A percentile compares a stretch with the other conserved stretches of the same genome.
Conservation (phyloP, 345 rosid genomes). For the Turnera subulata region DNA sequence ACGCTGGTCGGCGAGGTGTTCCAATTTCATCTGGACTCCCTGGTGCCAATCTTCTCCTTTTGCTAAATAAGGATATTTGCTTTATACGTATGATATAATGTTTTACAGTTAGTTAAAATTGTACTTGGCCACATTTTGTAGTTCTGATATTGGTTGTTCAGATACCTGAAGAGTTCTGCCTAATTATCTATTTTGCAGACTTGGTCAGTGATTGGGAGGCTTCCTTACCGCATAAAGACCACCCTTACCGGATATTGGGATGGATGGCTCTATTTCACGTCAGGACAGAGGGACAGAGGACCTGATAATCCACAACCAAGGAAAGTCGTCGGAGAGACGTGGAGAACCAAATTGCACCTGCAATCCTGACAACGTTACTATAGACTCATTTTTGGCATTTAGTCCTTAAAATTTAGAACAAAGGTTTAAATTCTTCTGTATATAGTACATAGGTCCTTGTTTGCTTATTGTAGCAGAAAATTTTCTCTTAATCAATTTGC, state of each 20-base stretch:
- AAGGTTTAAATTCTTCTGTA: too few relatives aligned
- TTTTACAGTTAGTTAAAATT: too few relatives aligned
- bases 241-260: constrained; percentile 63
- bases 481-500: too few relatives aligned
- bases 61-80: neutral
- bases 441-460: too few relatives aligned
- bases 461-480: too few relatives aligned
- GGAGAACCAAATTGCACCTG: constrained; percentile 70
- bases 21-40: constrained; percentile 52
- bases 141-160: too few relatives aligned
- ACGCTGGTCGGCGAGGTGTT: constrained; percentile 77
- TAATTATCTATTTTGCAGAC: constrained; percentile 39
- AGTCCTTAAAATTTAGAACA: too few relatives aligned
- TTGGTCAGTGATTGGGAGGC: constrained; percentile 83
- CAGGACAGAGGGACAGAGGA: constrained; percentile 83
- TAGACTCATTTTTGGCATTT: too few relatives aligned
- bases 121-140: too few relatives aligned
- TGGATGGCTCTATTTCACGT: constrained; percentile 77
- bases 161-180: neutral
- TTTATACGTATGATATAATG: too few relatives aligned
- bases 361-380: constrained; percentile 18
- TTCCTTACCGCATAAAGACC: constrained; percentile 75
- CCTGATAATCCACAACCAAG: constrained; percentile 74
- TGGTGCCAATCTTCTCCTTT: constrained; percentile 32
- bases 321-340: constrained; percentile 68